Conservation (phyloP, 2,329 filamentous ascomycete species). For the Epichloe typhina region DNA sequence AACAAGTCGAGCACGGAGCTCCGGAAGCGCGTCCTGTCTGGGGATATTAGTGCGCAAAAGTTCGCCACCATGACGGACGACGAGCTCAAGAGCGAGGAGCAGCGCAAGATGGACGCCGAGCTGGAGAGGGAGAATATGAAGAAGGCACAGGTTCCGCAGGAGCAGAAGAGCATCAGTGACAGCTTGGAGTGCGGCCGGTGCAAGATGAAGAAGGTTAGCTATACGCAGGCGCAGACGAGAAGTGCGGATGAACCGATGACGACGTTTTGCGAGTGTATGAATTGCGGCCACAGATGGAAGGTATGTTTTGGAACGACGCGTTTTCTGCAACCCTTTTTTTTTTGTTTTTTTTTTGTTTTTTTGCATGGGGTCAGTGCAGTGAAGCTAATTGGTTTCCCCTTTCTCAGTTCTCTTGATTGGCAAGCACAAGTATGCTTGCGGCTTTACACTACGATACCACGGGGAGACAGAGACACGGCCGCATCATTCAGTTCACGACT, state of each 20-base stretch:
- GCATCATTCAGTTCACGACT: too few species aligned
- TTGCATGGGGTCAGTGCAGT: background rate
- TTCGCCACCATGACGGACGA: constrained; percentile 84
- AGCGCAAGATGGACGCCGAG: constrained; percentile 60
- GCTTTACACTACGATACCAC: constrained; percentile 1
- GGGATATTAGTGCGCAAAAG: constrained; percentile 54
- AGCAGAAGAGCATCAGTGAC: constrained; percentile 79
- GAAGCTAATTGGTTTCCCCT: background rate
- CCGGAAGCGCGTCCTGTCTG: constrained; percentile 60
- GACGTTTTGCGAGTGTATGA: constrained; percentile 59
- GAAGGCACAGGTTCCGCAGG: constrained; percentile 87
- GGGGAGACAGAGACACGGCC: background rate
- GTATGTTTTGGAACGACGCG: constrained; percentile 26
- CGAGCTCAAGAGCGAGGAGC: constrained; percentile 79
- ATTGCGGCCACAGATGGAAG: constrained; percentile 61
- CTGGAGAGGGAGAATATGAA: constrained; percentile 91
- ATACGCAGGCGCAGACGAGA: constrained; percentile 90
- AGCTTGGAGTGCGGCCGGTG: constrained; percentile 85
- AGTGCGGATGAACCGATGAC: constrained; percentile 90
- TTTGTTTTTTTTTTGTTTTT: too few species aligned
- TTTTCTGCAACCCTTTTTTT: too few species aligned
- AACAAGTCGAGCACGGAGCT: constrained; percentile 75
- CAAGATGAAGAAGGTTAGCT: constrained; percentile 86
- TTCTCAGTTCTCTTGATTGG: constrained; percentile 1
- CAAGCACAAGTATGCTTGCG: background rate